Evolutionary conservation across 2,329 filamentous ascomycete genomes (phyloP), one percentile per base, ranked within the genome.

Genomic region (Fusarium aywerte): DNA sequence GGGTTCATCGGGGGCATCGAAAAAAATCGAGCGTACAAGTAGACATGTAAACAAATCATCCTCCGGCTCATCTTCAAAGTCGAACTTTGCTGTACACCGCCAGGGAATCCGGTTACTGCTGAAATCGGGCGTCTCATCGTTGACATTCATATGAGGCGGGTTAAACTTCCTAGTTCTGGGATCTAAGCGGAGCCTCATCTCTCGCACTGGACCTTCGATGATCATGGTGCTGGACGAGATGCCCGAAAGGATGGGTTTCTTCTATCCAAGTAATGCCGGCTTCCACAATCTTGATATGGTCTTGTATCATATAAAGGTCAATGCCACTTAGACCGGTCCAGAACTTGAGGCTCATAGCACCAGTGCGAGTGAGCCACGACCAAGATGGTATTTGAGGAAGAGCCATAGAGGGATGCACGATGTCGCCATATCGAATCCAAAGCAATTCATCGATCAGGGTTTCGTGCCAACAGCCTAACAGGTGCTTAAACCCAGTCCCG

Each of bases 321-420:
- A 13, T 2, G 13, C 33, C 48, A n/a, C 20, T 47, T 2, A 21
- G n/a, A 8, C 43, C 27, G 6, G 18, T 11, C 42, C 48, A 62
- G 12, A 44, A 62, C 13, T 7, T 16, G 4, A 60, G 16, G 16
- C 5, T 0, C 18, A 60, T 1, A 3, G 6, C 10, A 12, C 25
- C 12, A 16, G 18, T 9, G 35, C 45, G 47, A 29, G 59, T 63
- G 3, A 65, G 29, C 59, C 59, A 63, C 12, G 49, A 45, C 59
- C 62, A 65, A n/a, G 58, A 63, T 4, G 54, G 54, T 4, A 50
- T 21, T 3, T 13, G 9, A 11, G 44, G 13, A 3, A 48, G n/a
- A 4, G 25, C 11, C 7, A 21, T 18, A 4, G 23, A 35, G 16
- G 25, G n/a, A 10, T 39, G 33, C 7, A 25, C 15, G 7, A 15